Base-by-base conservation (phyloP, 2,329 filamentous ascomycete species). In the Ophiostoma ips region DNA sequence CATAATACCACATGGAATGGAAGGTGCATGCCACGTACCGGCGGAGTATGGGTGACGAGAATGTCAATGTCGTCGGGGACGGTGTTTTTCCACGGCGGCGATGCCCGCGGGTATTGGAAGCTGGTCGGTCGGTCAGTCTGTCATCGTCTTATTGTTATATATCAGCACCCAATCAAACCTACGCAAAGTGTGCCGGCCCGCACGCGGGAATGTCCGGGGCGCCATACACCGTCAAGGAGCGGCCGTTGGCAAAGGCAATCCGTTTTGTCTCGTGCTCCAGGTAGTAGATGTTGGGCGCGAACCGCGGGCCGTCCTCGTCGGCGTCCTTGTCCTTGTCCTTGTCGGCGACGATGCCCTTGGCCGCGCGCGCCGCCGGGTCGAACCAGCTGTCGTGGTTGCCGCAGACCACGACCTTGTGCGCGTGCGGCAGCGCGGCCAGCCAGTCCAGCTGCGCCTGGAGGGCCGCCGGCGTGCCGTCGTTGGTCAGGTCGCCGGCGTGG, bases 331-430 rank as follows among this genome's bases (percentile, higher is more conserved):
- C n/a, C n/a, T n/a, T n/a, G n/a, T n/a, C 54, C 15, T 10, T 48
- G 12, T 36, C 68, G 67, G n/a, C 63, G n/a, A 69, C 61, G 18
- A 71, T 70, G 60, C 87, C 79, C 43, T 75, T 69, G 10, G 71
- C 66, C 15, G 63, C 64, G 4, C 84, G 73, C 13, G 78, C 79
- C 33, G 71, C 70, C 21, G 76, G 70, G 63, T 94, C 90, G 54
- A 94, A 84, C 69, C 79, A 94, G 58, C 79, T 82, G 61, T 95
- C 90, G 63, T 95, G 90, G 62, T 95, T 95, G 1, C 90, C 90
- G 31, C 80, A 79, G 31, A 96, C 79, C 34, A 89, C 76, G 21
- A 95, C 72, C 64, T 95, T 94, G 63, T 94, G 75, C 34, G 68
- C 67, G 60, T 95, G 87, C 0, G 86, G 84, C 8, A 89, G 74